Evolutionary conservation across 2,329 filamentous ascomycete species (phyloP).

Genomic region (Colletotrichum zoysiae): DNA sequence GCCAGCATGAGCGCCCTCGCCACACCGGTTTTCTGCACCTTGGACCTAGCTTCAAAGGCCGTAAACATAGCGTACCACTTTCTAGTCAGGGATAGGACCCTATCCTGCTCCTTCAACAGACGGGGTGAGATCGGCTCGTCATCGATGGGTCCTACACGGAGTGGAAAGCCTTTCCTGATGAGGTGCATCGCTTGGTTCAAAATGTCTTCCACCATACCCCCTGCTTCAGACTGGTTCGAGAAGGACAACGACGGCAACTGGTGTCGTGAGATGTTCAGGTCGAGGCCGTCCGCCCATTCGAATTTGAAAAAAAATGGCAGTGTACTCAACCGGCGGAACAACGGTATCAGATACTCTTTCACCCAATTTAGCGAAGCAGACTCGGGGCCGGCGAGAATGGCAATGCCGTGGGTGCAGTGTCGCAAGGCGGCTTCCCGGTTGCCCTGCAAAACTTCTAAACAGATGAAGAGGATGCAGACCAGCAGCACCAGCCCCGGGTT

Average conservation of each 20-base stretch:
- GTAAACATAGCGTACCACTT: conserved; percentile 45
- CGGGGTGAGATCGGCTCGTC: conserved; percentile 31
- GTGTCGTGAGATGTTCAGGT: conserved; percentile 18
- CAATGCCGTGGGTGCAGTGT: conserved; percentile 38
- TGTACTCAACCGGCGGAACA: conserved; percentile 20
- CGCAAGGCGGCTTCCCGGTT: conserved; percentile 58
- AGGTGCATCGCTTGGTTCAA: conserved; percentile 48
- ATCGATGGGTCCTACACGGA: conserved; percentile 41
- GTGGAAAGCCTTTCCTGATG: conserved; percentile 47
- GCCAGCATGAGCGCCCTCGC: conserved; percentile 13
- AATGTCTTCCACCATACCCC: conserved; percentile 48
- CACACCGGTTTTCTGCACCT: not conserved
- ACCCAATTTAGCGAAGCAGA: not conserved
- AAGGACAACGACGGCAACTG: conserved; percentile 8
- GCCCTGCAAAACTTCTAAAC: conserved; percentile 65
- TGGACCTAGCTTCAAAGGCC: conserved; percentile 10
- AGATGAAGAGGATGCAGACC: conserved; percentile 64
- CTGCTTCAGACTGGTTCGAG: conserved; percentile 46
- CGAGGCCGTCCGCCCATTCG: conserved; percentile 20
- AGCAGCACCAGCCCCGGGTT: conserved; percentile 51
- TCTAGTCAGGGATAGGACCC: not conserved
- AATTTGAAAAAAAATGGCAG: conserved; percentile 21
- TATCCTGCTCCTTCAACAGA: conserved; percentile 33
- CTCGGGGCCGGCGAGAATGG: conserved; percentile 15
- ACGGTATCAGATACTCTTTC: conserved; percentile 14